Base-by-base conservation (phyloP, 2,329 filamentous ascomycete genomes). In the Fulvia fulva region DNA sequence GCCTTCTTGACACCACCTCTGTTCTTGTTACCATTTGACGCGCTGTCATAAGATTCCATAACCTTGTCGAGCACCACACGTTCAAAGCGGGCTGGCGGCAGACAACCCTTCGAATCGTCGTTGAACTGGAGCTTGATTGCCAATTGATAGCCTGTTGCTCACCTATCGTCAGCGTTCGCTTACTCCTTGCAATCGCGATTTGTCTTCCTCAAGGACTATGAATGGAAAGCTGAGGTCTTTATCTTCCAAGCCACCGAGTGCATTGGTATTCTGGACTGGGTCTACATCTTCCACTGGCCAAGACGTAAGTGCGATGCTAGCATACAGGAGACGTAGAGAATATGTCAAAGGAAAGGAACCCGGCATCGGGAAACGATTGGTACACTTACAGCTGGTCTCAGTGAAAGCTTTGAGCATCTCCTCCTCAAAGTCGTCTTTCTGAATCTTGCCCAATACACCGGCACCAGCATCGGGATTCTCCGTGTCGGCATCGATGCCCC, bases 1-100 rank as follows among this genome's bases (percentile, higher is more conserved):
- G 88, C 90, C 71, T 86, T 90, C 73, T 90, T 90, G 67, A 94
- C 80, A 0, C 87, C 87, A 16, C 90, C 90, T 63, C 89, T 81
- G 1, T 83, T 89, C 56, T 84, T 84, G 66, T 93, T 91, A 0
- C 88, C 88, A 67, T 94, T 94, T 22, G 87, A 89, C 2, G 90
- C 89, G 68, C 90, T 90, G 68, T 94, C 90, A 68, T 91, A 94
- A 3, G 87, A 83, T 55, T 83, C 80, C 76, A 91, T 81, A 1
- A 87, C 87, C 49, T 85, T 80, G 1, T 78, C 78, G 44, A 89
- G 76, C 8, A 91, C 77, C 1, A 84, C 83, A 4, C 84, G 80
- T 67, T 85, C 82, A 1, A 90, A 74, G 2, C 70, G 67, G 1
- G 80, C 67, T 2, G 90, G 75, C 4, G 81, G 50, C 44, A 55